These are phyloP conservation scores for Saussurea involucrata DNA, from an alignment of 129 eudicot genomes.

Conservation along the genomic window DNA sequence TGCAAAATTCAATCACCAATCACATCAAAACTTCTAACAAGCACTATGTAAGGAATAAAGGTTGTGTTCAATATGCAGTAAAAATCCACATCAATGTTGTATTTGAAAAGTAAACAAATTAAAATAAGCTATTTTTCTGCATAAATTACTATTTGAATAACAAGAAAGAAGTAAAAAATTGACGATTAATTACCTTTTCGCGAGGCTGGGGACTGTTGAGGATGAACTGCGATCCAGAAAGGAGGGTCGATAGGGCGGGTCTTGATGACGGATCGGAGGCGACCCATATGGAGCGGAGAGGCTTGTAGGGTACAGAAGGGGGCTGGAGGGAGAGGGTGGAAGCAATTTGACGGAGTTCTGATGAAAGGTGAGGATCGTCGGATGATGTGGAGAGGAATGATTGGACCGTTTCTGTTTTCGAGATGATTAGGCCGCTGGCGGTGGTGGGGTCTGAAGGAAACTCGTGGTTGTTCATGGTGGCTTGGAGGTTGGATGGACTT, in stretches of 20 bases:
- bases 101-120: too few species aligned
- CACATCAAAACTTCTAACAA: too few species aligned
- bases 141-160: too few species aligned
- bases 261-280: constrained; percentile 50
- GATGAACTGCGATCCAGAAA: constrained; percentile 53
- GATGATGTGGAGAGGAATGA: constrained; percentile 44
- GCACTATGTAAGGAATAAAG: too few species aligned
- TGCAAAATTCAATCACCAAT: too few species aligned
- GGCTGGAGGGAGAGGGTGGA: constrained; percentile 44
- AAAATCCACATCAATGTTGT: too few species aligned
- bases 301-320: constrained; percentile 53
- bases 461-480: too few species aligned
- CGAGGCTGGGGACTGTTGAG: constrained; percentile 68
- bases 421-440: constrained; percentile 21
- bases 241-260: constrained; percentile 42
- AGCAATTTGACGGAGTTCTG: constrained; percentile 37
- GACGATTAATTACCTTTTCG: constrained; percentile 47
- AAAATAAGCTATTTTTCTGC: too few species aligned
- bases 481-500: too few species aligned
- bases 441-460: too few species aligned
- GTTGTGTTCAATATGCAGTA: too few species aligned
- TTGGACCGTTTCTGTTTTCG: constrained; percentile 28
- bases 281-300: constrained; percentile 68
- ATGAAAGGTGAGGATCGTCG: constrained; percentile 29
- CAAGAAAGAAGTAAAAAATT: background rate